phyloP scores from a whole-genome alignment of 1,284 basidiomycete genomes.

The Trametes sp. region DNA sequence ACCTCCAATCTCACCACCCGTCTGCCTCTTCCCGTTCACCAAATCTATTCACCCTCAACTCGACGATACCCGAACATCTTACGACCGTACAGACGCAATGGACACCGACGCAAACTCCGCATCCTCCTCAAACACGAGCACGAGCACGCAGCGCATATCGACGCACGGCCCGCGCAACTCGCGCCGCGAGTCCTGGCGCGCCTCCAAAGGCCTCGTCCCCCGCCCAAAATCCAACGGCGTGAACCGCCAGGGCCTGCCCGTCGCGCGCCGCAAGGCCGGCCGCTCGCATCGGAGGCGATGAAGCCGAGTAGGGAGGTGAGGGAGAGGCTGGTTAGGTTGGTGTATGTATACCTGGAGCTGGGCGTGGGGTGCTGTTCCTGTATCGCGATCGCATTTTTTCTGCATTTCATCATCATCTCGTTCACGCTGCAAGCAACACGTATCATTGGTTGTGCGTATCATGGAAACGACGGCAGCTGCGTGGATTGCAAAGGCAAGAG shows the following conservation, averaged over 20 bases:
- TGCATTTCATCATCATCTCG: neutral
- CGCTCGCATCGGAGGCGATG: conserved; percentile 74
- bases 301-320: conserved; percentile 22
- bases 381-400: conserved; percentile 11
- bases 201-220: conserved; percentile 71
- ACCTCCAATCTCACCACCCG: conserved; percentile 6
- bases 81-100: conserved; percentile 59
- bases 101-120: conserved; percentile 52
- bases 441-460: neutral
- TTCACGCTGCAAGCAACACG: neutral
- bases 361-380: neutral
- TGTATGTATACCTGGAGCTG: conserved; percentile 4
- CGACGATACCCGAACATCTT: too few species aligned
- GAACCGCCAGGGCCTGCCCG: conserved; percentile 71
- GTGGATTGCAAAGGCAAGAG: conserved; percentile 21
- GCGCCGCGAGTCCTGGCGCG: conserved; percentile 76
- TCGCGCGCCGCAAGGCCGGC: conserved; percentile 69
- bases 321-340: too few species aligned
- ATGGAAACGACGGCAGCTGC: conserved; percentile 25
- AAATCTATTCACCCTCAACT: too few species aligned
- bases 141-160: conserved; percentile 60
- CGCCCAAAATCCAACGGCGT: conserved; percentile 58
- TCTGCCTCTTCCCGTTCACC: neutral
- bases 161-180: conserved; percentile 79
- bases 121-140: conserved; percentile 29